A percentile compares a stretch with the other conserved stretches of the same genome.
Evolutionary conservation across 352 stramenopile genomes (phyloP).

Genomic region (Lagenidium sp.): DNA sequence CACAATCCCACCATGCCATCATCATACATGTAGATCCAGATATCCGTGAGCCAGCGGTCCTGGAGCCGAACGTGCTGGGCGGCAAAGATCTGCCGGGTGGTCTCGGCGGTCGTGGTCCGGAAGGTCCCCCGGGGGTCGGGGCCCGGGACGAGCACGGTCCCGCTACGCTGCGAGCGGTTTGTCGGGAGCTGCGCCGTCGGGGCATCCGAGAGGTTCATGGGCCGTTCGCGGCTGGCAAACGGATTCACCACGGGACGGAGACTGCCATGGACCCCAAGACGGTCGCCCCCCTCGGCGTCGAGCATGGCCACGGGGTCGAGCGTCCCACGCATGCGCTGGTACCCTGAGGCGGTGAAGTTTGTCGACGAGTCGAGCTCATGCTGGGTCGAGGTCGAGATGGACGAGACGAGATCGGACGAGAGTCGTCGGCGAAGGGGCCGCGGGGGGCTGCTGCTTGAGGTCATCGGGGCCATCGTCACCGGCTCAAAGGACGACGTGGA

Average conservation of each 20-base stretch:
- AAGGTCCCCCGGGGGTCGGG: conserved; percentile 15
- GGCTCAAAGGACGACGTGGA: neutral
- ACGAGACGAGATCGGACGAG: conserved; percentile 2
- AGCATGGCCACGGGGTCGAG: conserved; percentile 12
- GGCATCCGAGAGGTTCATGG: neutral
- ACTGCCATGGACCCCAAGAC: conserved; percentile 2
- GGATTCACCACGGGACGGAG: conserved; percentile 8
- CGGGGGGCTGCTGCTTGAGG: no score
- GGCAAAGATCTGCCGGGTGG: conserved; percentile 30
- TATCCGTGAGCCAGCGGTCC: conserved; percentile 26
- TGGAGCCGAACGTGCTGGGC: conserved; percentile 37
- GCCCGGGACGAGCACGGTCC: neutral
- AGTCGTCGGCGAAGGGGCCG: neutral
- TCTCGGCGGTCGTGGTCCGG: conserved; percentile 13
- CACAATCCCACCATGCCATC: neutral
- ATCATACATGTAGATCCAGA: conserved; percentile 56
- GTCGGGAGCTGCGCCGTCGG: conserved; percentile 1
- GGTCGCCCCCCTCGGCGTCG: conserved; percentile 2
- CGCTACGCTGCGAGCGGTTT: neutral
- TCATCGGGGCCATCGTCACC: no score
- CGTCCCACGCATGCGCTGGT: conserved; percentile 14
- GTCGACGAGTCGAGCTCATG: conserved; percentile 7
- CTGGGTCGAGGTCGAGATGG: conserved; percentile 6
- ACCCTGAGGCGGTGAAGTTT: conserved; percentile 7
- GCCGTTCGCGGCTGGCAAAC: neutral